Percentiles rank a stretch among this genome's conserved stretches.
Conservation (phyloP, 192 early-diverging fungal genomes). For the Rhizoclosmatium sp. region DNA sequence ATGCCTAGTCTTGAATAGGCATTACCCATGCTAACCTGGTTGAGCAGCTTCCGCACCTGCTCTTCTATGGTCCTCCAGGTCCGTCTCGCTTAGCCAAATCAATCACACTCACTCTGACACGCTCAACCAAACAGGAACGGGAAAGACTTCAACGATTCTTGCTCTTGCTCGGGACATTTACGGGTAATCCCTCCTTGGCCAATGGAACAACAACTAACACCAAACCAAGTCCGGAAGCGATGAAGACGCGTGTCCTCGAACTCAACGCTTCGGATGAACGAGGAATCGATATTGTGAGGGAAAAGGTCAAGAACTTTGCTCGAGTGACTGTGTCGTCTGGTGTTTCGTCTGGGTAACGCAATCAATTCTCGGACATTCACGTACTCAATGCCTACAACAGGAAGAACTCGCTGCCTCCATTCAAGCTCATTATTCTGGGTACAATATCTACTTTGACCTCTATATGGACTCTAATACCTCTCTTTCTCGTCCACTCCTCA, state of each 20-base stretch:
- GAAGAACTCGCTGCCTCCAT: conserved; percentile 70
- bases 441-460: background rate
- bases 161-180: conserved; percentile 87
- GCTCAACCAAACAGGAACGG: conserved; percentile 65
- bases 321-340: conserved; percentile 63
- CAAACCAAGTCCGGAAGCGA: conserved; percentile 73
- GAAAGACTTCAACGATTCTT: conserved; percentile 95
- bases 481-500: background rate
- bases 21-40: too few relatives aligned
- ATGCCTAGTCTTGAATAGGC: background rate
- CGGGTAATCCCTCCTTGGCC: conserved; percentile 58
- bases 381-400: background rate
- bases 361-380: conserved; percentile 12
- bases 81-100: background rate
- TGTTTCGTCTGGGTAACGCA: background rate
- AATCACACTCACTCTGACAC: background rate
- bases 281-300: conserved; percentile 91
- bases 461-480: background rate
- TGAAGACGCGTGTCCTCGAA: conserved; percentile 84
- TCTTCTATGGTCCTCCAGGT: conserved; percentile 97
- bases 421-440: conserved; percentile 90
- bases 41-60: conserved; percentile 87
- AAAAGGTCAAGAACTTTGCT: conserved; percentile 95
- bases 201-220: background rate
- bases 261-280: conserved; percentile 98